Evolutionary conservation across 495 filamentous ascomycete genomes (phyloP).

Genomic region (Hypoxylon trugodes): DNA sequence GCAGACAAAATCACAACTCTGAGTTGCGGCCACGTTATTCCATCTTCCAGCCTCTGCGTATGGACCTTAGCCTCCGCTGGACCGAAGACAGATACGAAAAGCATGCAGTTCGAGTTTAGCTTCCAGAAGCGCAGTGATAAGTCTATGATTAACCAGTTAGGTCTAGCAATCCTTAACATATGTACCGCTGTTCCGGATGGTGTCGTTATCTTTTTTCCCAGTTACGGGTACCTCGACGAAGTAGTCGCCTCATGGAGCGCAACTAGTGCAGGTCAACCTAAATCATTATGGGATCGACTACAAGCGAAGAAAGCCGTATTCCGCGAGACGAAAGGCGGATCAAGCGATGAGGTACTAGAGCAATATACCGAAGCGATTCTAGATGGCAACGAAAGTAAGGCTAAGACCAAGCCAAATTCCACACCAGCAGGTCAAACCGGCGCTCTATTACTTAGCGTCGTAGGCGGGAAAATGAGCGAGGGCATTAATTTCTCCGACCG

Average conservation of each 20-base stretch:
- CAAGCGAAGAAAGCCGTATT: slow-evolving; percentile 71
- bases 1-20: slow-evolving; percentile 74
- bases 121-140: slow-evolving; percentile 74
- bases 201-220: slow-evolving; percentile 96
- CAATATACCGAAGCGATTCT: slow-evolving; percentile 77
- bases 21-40: slow-evolving; percentile 95
- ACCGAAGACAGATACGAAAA: slow-evolving; percentile 53
- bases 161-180: slow-evolving; percentile 73
- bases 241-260: slow-evolving; percentile 74
- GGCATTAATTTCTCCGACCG: slow-evolving; percentile 98
- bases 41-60: slow-evolving; percentile 78
- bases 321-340: slow-evolving; percentile 68
- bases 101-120: slow-evolving; percentile 82
- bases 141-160: slow-evolving; percentile 76
- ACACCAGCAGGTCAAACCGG: slow-evolving; percentile 61
- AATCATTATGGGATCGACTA: slow-evolving; percentile 63
- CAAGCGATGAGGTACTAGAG: slow-evolving; percentile 70
- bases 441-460: slow-evolving; percentile 88
- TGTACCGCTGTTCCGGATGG: slow-evolving; percentile 83
- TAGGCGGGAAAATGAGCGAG: slow-evolving; percentile 93
- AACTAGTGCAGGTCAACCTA: slow-evolving; percentile 28
- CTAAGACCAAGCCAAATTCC: neutral
- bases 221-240: slow-evolving; percentile 85
- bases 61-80: slow-evolving; percentile 59
- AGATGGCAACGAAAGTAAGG: slow-evolving; percentile 3